Conservation (phyloP, 2,329 filamentous ascomycete genomes). For the Penicillium sp. region DNA sequence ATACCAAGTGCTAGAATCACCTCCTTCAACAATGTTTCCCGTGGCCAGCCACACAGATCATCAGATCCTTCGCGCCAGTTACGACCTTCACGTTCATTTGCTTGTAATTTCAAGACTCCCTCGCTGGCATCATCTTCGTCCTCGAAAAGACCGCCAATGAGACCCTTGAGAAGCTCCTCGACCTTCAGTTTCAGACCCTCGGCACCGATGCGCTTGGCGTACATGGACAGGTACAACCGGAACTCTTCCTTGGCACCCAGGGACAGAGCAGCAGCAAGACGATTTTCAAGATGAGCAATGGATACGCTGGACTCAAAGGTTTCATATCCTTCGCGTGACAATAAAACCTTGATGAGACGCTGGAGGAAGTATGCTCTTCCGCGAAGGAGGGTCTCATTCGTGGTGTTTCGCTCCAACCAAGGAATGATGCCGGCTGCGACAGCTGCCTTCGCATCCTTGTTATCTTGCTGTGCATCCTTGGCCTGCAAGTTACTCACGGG, state of each 20-base stretch:
- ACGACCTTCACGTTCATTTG: constrained; percentile 42
- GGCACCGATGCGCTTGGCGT: constrained; percentile 88
- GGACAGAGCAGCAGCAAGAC: constrained; percentile 82
- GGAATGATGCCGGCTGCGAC: constrained; percentile 92
- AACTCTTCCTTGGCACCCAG: constrained; percentile 89
- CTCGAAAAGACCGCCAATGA: constrained; percentile 69
- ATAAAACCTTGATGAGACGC: constrained; percentile 81
- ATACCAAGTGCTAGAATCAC: constrained; percentile 90
- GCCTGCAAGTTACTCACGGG: constrained; percentile 78
- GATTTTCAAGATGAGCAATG: constrained; percentile 91
- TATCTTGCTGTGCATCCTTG: constrained; percentile 61
- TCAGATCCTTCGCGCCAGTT: constrained; percentile 55
- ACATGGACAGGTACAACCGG: constrained; percentile 93
- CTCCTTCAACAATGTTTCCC: constrained; percentile 81
- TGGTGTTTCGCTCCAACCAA: constrained; percentile 89
- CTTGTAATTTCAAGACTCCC: constrained; percentile 24
- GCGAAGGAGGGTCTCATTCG: constrained; percentile 84
- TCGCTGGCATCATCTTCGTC: constrained; percentile 53
- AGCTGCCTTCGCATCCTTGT: constrained; percentile 49
- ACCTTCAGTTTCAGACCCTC: constrained; percentile 86
- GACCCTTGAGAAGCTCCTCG: constrained; percentile 80
- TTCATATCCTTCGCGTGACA: constrained; percentile 88
- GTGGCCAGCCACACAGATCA: constrained; percentile 84
- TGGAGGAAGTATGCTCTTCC: constrained; percentile 89
- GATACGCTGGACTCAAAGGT: constrained; percentile 87